Evolutionary conservation across 306 rosid genomes (phyloP), one percentile per base, ranked within the genome.

Genomic region (Sechiopsis laciniata): DNA sequence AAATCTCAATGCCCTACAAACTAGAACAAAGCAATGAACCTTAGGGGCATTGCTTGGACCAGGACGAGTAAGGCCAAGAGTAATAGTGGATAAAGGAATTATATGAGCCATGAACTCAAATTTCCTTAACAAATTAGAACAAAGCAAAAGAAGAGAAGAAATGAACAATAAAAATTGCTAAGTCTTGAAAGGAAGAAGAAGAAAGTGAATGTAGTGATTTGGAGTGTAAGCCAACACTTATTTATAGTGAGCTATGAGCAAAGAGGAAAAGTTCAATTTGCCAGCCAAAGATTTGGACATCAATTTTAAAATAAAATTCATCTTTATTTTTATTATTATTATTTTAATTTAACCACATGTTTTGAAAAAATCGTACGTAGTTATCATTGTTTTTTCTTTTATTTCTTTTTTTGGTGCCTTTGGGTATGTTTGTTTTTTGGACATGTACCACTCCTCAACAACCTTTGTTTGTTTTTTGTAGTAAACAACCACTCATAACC

Each of bases 11-110:
- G 70, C 16, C 15, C 4, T 37, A 63, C 70, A 16, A 37, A n/a
- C n/a, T n/a, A n/a, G n/a, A n/a, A n/a, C n/a, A n/a, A n/a, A n/a
- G n/a, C n/a, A n/a, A n/a, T n/a, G n/a, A n/a, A 94, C 97, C 92
- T 94, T 83, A 12, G 89, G 85, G 50, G 82, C 20, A 45, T 94
- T 88, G 59, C 80, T 53, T 55, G 17, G 73, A 29, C 85, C 66
- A 20, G 99, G 96, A 26, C 77, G 78, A 59, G 99, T 94, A 71
- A 94, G 99, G 76, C 99, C 99, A 29, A 94, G 99, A 40, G 46
- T 40, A 73, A 84, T 64, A 8, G 6, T 85, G 87, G 85, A 85
- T 48, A 42, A 80, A 29, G 96, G 84, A 62, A 82, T 74, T 55
- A 86, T 55, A 75, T 85, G 89, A 77, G 91, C 83, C 99, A 89